Evolutionary conservation across 2,329 filamentous ascomycete genomes (phyloP), one percentile per base, ranked within the genome.

Genomic region (Rutstroemia sp.): DNA sequence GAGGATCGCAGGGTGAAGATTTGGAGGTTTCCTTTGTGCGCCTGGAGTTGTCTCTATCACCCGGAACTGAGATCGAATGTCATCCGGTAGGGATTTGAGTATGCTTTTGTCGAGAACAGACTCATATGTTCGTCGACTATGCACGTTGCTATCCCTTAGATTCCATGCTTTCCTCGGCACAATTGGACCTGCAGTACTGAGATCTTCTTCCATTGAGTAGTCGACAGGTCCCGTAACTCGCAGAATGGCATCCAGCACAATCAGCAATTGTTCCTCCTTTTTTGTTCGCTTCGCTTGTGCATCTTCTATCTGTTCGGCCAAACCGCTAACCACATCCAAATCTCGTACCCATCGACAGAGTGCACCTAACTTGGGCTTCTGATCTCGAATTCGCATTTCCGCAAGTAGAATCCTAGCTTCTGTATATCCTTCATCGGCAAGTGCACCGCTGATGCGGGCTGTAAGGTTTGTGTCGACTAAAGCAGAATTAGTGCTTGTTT

Each of bases 341-440:
- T 87, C 84, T 57, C 86, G 78, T 4, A 88, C 85, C 86, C 86
- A 89, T 56, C 86, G 80, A 68, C 84, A 88, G 7, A 88, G 70
- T 1, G 85, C 83, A 19, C 86, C 86, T 0, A 88, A 71, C 62
- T 86, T 86, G 0, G 85, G 85, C 17, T 80, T 77, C 59, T 88
- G 78, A 3, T 75, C 73, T n/a, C 84, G 74, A 17, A 88, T 82
- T 30, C 79, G 76, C 85, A 88, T 88, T 71, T 88, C 85, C 0
- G 84, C 79, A 1, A 89, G 76, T 14, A 87, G 67, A 16, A 88
- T 77, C 51, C 77, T 77, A 5, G 84, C 83, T n/a, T 88, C 84
- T 9, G 75, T 76, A 61, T 83, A 86, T 65, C 83, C 81, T 50
- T 77, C 82, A 67, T 88, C 85, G 21, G 80, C 77, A 0, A 89